Conservation (phyloP, 768 basidiomycete genomes). For the Tulasnella sp. region DNA sequence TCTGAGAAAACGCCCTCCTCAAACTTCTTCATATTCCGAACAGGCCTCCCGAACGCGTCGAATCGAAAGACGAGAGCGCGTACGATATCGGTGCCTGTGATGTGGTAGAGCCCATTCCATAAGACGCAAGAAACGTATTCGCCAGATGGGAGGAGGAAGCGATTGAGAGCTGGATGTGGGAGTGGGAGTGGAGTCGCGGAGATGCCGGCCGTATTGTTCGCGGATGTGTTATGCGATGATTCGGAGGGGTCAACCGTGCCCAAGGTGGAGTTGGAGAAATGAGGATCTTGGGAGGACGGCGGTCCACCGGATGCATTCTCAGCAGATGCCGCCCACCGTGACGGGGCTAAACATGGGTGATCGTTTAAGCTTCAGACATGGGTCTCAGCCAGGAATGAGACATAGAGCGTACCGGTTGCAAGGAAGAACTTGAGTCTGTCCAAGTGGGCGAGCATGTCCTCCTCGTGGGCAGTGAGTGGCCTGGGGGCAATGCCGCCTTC, state of each 20-base stretch:
- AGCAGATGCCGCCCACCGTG: conserved; percentile 40
- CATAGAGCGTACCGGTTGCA: conserved; percentile 38
- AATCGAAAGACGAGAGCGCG: conserved; percentile 90
- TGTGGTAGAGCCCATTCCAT: conserved; percentile 86
- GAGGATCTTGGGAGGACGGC: conserved; percentile 23
- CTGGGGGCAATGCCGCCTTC: conserved; percentile 1
- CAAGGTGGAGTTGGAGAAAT: conserved; percentile 25
- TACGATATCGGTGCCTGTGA: conserved; percentile 96
- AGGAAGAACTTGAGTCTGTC: conserved; percentile 84
- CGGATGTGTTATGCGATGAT: conserved; percentile 20
- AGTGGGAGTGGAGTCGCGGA: conserved; percentile 27
- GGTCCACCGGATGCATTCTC: conserved; percentile 22
- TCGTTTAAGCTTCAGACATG: neutral
- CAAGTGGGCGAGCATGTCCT: conserved; percentile 43
- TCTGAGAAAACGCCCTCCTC: conserved; percentile 96
- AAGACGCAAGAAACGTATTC: conserved; percentile 83
- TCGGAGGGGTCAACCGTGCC: conserved; percentile 18
- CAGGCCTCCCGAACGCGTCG: conserved; percentile 83
- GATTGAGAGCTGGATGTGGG: conserved; percentile 67
- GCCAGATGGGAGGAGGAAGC: conserved; percentile 78
- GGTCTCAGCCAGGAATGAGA: too few species aligned
- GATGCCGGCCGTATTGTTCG: neutral
- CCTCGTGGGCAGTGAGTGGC: conserved; percentile 10
- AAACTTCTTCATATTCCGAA: conserved; percentile 90
- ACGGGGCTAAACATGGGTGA: conserved; percentile 39